phyloP scores from a whole-genome alignment of 768 basidiomycete species.

The Mycena kentingensis region DNA sequence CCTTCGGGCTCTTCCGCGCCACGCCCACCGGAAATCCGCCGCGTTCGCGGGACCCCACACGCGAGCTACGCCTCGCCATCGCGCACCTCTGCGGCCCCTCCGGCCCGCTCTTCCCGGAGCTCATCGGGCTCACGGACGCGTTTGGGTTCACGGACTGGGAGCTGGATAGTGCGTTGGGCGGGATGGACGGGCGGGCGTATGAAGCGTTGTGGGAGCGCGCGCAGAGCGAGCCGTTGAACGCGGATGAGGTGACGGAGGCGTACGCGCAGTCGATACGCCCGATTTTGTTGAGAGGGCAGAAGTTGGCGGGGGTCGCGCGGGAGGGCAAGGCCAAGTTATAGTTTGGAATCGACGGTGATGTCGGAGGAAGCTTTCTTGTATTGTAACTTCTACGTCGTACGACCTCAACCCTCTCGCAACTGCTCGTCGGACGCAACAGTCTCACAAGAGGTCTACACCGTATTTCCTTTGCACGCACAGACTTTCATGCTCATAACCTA shows the following conservation, averaged over 20 bases:
- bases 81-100: constrained; percentile 42
- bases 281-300: no score
- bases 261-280: no score
- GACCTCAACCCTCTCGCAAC: no score
- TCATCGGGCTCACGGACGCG: constrained; percentile 68
- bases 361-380: no score
- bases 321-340: no score
- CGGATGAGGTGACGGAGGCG: constrained; percentile 4
- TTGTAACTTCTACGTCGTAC: no score
- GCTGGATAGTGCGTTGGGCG: constrained; percentile 46
- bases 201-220: constrained; percentile 44
- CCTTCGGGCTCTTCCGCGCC: constrained; percentile 47
- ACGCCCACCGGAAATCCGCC: constrained; percentile 9
- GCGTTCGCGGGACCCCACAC: constrained; percentile 43
- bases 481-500: no score
- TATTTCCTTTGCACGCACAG: no score
- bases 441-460: no score
- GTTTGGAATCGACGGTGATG: no score
- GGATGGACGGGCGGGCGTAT: constrained; percentile 46
- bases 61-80: constrained; percentile 52
- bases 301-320: no score
- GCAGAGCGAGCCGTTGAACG: constrained; percentile 46
- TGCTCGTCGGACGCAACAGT: no score
- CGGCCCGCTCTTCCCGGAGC: constrained; percentile 59
- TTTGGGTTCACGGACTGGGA: constrained; percentile 80